Evolutionary conservation across 2,329 filamentous ascomycete species (phyloP).

Genomic region (Mycosphaerella arachidis): DNA sequence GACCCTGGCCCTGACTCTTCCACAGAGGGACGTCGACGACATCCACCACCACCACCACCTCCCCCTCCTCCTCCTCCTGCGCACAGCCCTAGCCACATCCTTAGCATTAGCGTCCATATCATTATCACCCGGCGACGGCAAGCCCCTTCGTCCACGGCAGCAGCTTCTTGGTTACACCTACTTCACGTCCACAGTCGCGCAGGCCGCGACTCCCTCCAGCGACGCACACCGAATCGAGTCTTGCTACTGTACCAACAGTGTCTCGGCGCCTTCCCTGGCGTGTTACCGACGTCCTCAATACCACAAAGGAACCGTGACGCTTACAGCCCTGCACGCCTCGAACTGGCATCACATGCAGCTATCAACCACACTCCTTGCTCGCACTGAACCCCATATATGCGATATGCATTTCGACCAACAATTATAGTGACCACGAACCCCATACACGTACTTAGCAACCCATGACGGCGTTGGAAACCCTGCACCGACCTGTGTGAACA

Average conservation of each 20-base stretch:
- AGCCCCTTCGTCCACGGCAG: neutral
- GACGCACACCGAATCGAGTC: too few species aligned
- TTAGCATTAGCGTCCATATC: neutral
- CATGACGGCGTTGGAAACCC: slow-evolving; percentile 10
- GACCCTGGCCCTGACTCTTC: neutral
- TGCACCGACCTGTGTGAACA: slow-evolving; percentile 1
- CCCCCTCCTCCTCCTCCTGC: neutral
- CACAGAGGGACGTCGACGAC: too few species aligned
- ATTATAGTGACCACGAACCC: neutral
- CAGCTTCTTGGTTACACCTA: neutral
- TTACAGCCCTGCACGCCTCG: neutral
- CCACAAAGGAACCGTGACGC: neutral
- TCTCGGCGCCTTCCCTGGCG: neutral
- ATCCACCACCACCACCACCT: neutral
- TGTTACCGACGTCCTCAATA: neutral
- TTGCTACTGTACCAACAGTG: neutral
- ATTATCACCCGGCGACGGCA: neutral
- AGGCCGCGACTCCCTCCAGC: neutral
- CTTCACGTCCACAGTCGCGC: neutral
- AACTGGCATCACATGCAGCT: neutral
- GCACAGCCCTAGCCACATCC: neutral
- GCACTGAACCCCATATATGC: slow-evolving; percentile 3
- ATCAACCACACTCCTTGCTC: neutral
- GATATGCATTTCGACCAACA: slow-evolving; percentile 22
- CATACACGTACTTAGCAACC: neutral